A percentile compares a stretch with the other conserved stretches of the same genome.
phyloP scores from a whole-genome alignment of 1,139 yeast genomes.

The Kurtzmaniella quercitrusa region DNA sequence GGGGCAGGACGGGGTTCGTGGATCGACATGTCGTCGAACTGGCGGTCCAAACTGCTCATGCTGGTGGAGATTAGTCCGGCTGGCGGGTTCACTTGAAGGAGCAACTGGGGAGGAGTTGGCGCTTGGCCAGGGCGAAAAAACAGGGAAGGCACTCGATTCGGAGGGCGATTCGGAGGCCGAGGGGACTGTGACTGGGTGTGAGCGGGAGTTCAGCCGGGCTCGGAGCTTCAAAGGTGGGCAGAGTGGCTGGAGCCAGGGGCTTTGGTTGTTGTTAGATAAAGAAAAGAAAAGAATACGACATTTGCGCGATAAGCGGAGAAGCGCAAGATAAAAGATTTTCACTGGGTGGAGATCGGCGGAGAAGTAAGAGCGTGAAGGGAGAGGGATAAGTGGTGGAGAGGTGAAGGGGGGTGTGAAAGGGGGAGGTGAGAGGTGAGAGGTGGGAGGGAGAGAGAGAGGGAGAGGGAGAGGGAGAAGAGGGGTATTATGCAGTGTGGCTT shows the following conservation, averaged over 20 bases:
- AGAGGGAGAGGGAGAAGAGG: not conserved
- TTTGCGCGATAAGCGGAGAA: not conserved
- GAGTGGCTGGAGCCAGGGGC: not conserved
- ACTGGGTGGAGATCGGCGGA: not conserved
- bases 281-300: not conserved
- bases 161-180: too few species aligned
- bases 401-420: not conserved
- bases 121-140: not conserved
- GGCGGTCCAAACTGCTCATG: conserved; percentile 6
- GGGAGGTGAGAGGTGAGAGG: too few species aligned
- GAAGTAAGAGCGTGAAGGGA: not conserved
- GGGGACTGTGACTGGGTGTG: too few species aligned
- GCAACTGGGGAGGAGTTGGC: not conserved
- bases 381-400: not conserved
- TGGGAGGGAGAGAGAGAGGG: not conserved
- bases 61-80: not conserved
- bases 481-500: too few species aligned
- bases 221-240: too few species aligned
- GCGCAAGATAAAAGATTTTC: not conserved
- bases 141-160: too few species aligned
- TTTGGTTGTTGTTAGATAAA: not conserved
- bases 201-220: not conserved
- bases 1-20: conserved; percentile 2
- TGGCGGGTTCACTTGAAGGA: not conserved
- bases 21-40: conserved; percentile 6